Conservation (phyloP, 345 rosid species). For the Linum trigynum region DNA sequence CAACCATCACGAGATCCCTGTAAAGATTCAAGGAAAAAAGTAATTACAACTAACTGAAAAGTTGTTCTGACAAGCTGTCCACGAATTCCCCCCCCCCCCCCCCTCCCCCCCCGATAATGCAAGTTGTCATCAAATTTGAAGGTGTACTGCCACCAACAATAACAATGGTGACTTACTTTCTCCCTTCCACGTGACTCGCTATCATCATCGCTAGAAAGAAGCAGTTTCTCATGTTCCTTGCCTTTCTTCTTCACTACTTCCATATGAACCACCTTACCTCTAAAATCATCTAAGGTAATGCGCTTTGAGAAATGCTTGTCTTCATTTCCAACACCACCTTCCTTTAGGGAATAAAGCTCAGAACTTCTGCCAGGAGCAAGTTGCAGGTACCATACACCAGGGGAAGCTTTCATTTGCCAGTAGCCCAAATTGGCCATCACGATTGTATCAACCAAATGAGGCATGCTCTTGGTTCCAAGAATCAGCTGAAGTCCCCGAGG, state of each 20-base stretch:
- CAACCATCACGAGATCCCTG: slow-evolving; percentile 44
- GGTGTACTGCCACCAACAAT: slow-evolving; percentile 1
- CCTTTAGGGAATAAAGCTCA: slow-evolving; percentile 65
- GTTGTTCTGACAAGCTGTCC: background rate
- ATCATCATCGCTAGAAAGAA: slow-evolving; percentile 57
- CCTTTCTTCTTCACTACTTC: slow-evolving; percentile 86
- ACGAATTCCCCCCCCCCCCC: too few relatives aligned
- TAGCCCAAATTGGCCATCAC: slow-evolving; percentile 99
- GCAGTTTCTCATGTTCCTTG: slow-evolving; percentile 79
- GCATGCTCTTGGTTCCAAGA: slow-evolving; percentile 84
- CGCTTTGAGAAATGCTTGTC: slow-evolving; percentile 48
- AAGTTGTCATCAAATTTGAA: too few relatives aligned
- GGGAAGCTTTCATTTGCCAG: slow-evolving; percentile 99
- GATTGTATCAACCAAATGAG: slow-evolving; percentile 92
- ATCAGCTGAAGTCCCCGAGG: slow-evolving; percentile 98
- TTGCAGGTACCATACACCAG: slow-evolving; percentile 97
- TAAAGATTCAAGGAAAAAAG: slow-evolving; percentile 14
- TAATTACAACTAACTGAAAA: slow-evolving; percentile 8
- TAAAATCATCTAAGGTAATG: slow-evolving; percentile 74
- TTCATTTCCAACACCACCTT: slow-evolving; percentile 37
- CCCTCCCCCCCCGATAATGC: too few relatives aligned
- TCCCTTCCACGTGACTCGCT: slow-evolving; percentile 32
- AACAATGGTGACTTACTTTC: slow-evolving; percentile 32
- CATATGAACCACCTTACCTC: slow-evolving; percentile 90
- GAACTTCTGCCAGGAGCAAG: slow-evolving; percentile 98